Percentiles rank a stretch among this genome's conserved stretches.
phyloP scores from a whole-genome alignment of 2,329 filamentous ascomycete species.

The Bisporella sp. region DNA sequence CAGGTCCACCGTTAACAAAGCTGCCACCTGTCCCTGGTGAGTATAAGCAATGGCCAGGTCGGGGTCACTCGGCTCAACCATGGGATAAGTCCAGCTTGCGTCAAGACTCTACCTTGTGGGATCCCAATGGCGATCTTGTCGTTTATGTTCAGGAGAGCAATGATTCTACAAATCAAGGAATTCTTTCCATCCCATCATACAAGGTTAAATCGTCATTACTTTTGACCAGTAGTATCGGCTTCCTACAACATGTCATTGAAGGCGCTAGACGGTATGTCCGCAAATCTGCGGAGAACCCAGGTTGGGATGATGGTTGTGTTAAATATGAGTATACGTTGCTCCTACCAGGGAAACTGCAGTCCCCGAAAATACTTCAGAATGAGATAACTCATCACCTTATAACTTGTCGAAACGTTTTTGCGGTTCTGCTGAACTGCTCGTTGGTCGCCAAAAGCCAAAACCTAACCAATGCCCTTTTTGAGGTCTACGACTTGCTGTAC shows the following conservation, averaged over 20 bases:
- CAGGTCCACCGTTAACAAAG: constrained; percentile 33
- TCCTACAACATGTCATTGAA: too few relatives aligned
- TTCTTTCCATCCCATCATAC: constrained; percentile 31
- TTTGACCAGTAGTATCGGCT: too few relatives aligned
- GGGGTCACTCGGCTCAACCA: constrained; percentile 39
- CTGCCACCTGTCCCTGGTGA: constrained; percentile 35
- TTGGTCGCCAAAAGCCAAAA: constrained; percentile 51
- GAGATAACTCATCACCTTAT: constrained; percentile 46
- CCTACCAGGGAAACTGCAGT: too few relatives aligned
- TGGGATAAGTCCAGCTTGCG: constrained; percentile 47
- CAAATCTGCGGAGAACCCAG: too few relatives aligned
- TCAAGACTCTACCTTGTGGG: constrained; percentile 55
- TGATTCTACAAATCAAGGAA: constrained; percentile 41
- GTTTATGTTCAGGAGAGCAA: constrained; percentile 43
- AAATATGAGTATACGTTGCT: too few relatives aligned
- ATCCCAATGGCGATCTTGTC: constrained; percentile 52
- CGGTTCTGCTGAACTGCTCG: constrained; percentile 55
- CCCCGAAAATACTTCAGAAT: too few relatives aligned
- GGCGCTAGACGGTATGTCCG: too few relatives aligned
- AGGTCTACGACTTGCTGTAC: constrained; percentile 55
- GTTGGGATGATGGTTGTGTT: too few relatives aligned
- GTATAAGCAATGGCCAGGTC: constrained; percentile 47
- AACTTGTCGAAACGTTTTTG: constrained; percentile 63
- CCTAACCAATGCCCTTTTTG: constrained; percentile 54
- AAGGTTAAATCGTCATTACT: too few relatives aligned